Base-by-base conservation (phyloP, 495 filamentous ascomycete genomes). In the Beverwykella pulmonaria region DNA sequence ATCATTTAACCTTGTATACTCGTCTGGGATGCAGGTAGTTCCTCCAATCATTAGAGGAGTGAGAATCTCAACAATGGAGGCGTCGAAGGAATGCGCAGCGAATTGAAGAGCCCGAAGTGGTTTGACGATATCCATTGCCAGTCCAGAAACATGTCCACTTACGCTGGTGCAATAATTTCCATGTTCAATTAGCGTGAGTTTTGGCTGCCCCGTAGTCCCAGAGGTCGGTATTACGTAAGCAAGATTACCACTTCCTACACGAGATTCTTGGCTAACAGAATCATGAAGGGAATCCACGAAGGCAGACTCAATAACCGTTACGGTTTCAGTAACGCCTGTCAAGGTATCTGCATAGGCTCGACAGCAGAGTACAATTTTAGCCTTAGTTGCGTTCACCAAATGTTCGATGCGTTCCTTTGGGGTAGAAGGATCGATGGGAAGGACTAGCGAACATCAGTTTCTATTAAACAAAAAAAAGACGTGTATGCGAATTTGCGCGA, bases 1-100 rank as follows among this genome's bases (percentile, higher is more conserved):
- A 68, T 84, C 79, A 48, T 81, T 82, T 19, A 84, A 70, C 7
- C 84, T 75, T 12, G 86, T 82, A 10, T 87, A 75, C 46, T 87
- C 83, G 68, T 79, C 82, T 1, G 85, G 86, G 30, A 90, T 79
- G 71, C 87, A 90, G 2, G 88, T 76, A 58, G 80, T 83, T 26
- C 82, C 87, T 20, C 87, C 87, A n/a, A 78, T 58, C 59, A 83
- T 82, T 19, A 85, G 63, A 5, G 82, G 79, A 12, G 78, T 80
- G 14, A 84, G 71, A 10, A 80, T 78, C 62, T 86, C 82, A 74
- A 82, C 71, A 20, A 85, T 69, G 20, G 78, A 80, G 20, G 82
- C 82, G 70, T 86, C 83, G 52, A 85, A 86, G 0, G 81, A 83
- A 34, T 83, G 74, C 0, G 83, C 83, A 5, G 83, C 83, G 53